phyloP scores from a whole-genome alignment of 345 rosid genomes.

The Schrenkiella parvula region DNA sequence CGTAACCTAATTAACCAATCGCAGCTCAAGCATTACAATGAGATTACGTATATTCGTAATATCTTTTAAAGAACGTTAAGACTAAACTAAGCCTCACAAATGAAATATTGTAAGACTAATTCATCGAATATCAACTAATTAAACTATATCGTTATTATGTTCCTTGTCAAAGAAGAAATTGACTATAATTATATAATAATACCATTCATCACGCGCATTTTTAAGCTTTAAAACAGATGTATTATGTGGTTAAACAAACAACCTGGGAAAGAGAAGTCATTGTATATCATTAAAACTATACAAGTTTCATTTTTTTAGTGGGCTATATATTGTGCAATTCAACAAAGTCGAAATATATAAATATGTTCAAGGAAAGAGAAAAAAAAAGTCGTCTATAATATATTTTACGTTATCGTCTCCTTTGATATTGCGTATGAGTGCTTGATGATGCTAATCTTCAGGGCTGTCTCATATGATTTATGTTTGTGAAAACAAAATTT shows the following conservation, averaged over 20 bases:
- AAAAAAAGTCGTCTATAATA: conserved; percentile 1
- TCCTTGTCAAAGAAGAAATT: neutral
- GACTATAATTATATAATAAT: neutral
- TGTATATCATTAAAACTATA: neutral
- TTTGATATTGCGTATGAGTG: neutral
- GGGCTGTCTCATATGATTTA: too few species aligned
- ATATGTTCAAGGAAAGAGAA: neutral
- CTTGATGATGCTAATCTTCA: neutral
- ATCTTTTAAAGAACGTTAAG: neutral
- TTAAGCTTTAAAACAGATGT: neutral
- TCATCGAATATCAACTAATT: neutral
- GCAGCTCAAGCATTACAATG: neutral
- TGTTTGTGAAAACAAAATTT: too few species aligned
- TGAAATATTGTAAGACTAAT: neutral
- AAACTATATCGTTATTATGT: neutral
- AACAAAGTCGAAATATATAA: neutral
- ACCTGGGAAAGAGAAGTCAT: neutral
- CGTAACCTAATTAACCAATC: neutral
- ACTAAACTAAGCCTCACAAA: neutral
- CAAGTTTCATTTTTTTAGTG: neutral
- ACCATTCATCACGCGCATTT: neutral
- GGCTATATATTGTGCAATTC: neutral
- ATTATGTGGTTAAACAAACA: neutral
- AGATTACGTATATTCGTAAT: neutral
- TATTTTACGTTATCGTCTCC: conserved; percentile 5